Evolutionary conservation across 352 stramenopile species (phyloP), one percentile per base, ranked within the genome.

Genomic region (Phytophthora rubi): DNA sequence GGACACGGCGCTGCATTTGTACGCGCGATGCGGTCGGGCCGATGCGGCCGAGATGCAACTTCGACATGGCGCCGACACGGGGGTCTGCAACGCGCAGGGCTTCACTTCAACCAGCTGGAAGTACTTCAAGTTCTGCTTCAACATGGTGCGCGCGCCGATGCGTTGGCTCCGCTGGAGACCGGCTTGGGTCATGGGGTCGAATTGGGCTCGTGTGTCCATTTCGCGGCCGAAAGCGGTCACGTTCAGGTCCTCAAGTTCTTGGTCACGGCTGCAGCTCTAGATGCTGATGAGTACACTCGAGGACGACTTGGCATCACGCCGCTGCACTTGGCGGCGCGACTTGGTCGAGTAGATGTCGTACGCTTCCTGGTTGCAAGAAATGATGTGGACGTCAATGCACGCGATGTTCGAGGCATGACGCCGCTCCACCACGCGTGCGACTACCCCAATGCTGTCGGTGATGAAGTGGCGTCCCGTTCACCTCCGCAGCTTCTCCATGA

Each of bases 1-100:
- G 59, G 76, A 80, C 65, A 84, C 68, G 1, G 74, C 75, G 23
- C 66, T 87, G 51, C 80, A 87, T 39, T 48, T 80, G 5, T 79
- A 81, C 15, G 65, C 77, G n/a, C 61, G 58, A 1, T 71, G 67
- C 32, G 80, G 80, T 44, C 70, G 64, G 10, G 62, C 55, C 0
- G 59, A 68, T 16, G 73, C 79, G 4, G 69, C 73, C 8, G 53
- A 49, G 26, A 69, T 65, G 4, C 67, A 85, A 16, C 65, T 87
- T n/a, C 57, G 56, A 12, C 65, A 76, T 12, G 71, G 79, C 9
- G 71, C 67, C 18, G 51, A 76, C 62, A 68, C 76, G 10, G 73
- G 85, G 32, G 60, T 70, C 15, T 56, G 62, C 13, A 69, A 73
- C 35, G 59, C 69, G 1, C 64, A 73, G 47, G 75, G 66, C 48